These are phyloP conservation scores for Talaromyces sp. DNA, from an alignment of 2,329 filamentous ascomycete genomes.

Conservation along the genomic window DNA sequence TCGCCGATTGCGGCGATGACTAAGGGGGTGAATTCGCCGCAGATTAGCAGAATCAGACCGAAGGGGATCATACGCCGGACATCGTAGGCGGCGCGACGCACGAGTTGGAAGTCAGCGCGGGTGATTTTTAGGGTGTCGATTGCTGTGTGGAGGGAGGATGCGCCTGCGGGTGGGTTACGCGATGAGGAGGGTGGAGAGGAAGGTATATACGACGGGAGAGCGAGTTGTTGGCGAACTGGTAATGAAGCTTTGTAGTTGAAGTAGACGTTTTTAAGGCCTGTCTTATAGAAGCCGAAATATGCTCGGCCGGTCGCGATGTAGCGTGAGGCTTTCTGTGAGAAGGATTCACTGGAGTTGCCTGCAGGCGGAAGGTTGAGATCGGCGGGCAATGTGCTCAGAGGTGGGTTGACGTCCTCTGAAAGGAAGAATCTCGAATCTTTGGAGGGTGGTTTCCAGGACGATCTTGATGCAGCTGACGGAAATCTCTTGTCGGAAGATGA, in stretches of 20 bases:
- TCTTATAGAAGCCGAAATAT: conserved; percentile 84
- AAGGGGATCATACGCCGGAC: conserved; percentile 76
- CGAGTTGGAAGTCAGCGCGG: conserved; percentile 68
- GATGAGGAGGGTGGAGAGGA: conserved; percentile 25
- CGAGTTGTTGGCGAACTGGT: conserved; percentile 30
- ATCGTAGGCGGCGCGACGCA: conserved; percentile 67
- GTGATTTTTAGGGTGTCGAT: conserved; percentile 40
- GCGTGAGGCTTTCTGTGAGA: not conserved
- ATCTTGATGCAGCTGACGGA: not conserved
- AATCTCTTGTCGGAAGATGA: not conserved
- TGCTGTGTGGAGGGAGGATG: conserved; percentile 18
- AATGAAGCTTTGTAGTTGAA: conserved; percentile 54
- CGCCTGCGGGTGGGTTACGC: conserved; percentile 5
- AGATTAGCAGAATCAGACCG: conserved; percentile 67
- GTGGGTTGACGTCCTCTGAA: conserved; percentile 62
- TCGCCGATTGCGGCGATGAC: conserved; percentile 68
- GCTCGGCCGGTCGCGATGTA: conserved; percentile 59
- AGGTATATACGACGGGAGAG: conserved; percentile 34
- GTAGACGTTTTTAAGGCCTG: conserved; percentile 71
- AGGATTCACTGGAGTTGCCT: conserved; percentile 36
- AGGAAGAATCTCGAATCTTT: not conserved
- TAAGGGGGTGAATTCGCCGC: conserved; percentile 83
- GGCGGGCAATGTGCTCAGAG: conserved; percentile 68
- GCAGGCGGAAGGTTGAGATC: conserved; percentile 60
- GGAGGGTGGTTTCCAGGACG: not conserved